phyloP scores from a whole-genome alignment of 2,329 filamentous ascomycete genomes.

The Coniochaeta prunicola region DNA sequence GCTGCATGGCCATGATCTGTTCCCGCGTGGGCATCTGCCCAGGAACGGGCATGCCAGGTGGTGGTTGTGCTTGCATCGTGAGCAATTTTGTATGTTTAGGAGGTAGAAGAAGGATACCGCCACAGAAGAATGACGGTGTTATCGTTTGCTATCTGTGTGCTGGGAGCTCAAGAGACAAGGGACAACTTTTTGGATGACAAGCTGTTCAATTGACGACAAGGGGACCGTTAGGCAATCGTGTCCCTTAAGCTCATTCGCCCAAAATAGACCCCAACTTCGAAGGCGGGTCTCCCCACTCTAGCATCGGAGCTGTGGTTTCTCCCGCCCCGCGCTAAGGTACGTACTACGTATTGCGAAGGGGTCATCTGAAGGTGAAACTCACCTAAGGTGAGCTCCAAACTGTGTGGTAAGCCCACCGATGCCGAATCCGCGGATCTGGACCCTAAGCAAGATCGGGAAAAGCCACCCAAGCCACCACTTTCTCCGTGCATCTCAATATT shows the following conservation, averaged over 20 bases:
- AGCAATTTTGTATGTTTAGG: background rate
- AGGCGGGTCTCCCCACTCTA: background rate
- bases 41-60: slow-evolving; percentile 17
- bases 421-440: background rate
- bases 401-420: too few relatives aligned
- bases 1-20: slow-evolving; percentile 79
- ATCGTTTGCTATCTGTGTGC: background rate
- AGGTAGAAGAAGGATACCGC: background rate
- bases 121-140: background rate
- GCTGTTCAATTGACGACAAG: slow-evolving; percentile 9
- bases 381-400: background rate
- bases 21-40: slow-evolving; percentile 50
- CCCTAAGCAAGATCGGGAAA: background rate
- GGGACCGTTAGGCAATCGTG: background rate
- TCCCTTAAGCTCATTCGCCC: background rate
- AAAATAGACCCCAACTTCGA: background rate
- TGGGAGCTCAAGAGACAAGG: background rate
- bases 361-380: background rate
- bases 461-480: background rate
- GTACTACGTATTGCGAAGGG: background rate
- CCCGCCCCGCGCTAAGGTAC: background rate
- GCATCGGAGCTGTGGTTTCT: background rate
- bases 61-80: slow-evolving; percentile 6
- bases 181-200: slow-evolving; percentile 5
- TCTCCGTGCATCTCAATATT: background rate